Conservation (phyloP, 1,284 basidiomycete genomes). For the Trametes pubescens region DNA sequence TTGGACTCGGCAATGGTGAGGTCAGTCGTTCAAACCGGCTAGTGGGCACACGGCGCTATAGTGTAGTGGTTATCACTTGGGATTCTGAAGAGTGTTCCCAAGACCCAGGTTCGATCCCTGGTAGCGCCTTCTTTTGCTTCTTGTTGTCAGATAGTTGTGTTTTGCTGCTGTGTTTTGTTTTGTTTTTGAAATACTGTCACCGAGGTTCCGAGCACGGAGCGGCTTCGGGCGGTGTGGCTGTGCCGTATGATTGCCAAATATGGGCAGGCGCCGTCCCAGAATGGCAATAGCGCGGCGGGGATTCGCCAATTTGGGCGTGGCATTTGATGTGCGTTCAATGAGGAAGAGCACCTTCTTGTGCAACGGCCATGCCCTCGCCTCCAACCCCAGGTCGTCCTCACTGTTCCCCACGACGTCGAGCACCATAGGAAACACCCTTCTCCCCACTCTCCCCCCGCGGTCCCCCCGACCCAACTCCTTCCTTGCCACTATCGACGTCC, state of each 20-base stretch:
- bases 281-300: constrained; percentile 7
- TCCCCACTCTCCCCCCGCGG: not conserved
- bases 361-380: constrained; percentile 18
- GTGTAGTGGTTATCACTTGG: constrained; percentile 29
- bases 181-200: not conserved
- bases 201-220: constrained; percentile 15
- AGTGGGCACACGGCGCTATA: constrained; percentile 25
- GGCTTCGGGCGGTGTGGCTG: constrained; percentile 24
- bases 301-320: constrained; percentile 12
- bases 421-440: constrained; percentile 2
- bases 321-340: constrained; percentile 10
- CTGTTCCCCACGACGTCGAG: constrained; percentile 20
- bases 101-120: constrained; percentile 28
- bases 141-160: not conserved
- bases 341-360: constrained; percentile 12
- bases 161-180: not conserved
- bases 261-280: constrained; percentile 15
- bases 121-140: constrained; percentile 16
- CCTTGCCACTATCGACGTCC: constrained; percentile 5
- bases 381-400: constrained; percentile 10
- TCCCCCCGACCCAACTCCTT: not conserved
- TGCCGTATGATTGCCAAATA: not conserved
- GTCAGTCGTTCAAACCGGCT: constrained; percentile 22
- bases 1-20: constrained; percentile 12
- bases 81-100: constrained; percentile 26